These are phyloP conservation scores for Mycena haematopus DNA, from an alignment of 768 basidiomycete genomes.

Conservation along the genomic window DNA sequence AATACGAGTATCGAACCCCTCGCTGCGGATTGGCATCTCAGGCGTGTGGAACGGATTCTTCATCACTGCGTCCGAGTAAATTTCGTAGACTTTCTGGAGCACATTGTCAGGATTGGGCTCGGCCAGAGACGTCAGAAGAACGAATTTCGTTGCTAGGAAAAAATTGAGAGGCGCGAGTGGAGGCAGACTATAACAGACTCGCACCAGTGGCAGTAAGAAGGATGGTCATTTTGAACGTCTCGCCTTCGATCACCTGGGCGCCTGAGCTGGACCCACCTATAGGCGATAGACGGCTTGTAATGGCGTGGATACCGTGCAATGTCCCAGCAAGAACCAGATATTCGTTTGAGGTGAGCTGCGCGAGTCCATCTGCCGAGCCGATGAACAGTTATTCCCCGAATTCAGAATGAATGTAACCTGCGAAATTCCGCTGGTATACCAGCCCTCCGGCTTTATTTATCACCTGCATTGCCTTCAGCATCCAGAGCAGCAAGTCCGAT, in stretches of 20 bases:
- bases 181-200: constrained; percentile 18
- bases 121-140: constrained; percentile 83
- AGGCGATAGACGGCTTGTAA: constrained; percentile 90
- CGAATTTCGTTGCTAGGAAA: constrained; percentile 90
- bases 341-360: constrained; percentile 90
- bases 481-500: not conserved
- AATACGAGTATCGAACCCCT: constrained; percentile 83
- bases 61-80: constrained; percentile 95
- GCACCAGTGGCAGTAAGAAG: constrained; percentile 89
- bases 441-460: constrained; percentile 99
- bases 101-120: constrained; percentile 73
- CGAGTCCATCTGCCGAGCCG: constrained; percentile 79
- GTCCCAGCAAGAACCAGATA: constrained; percentile 96
- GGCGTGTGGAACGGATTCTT: constrained; percentile 99
- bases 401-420: constrained; percentile 57
- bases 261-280: constrained; percentile 77
- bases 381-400: constrained; percentile 1
- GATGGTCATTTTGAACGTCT: constrained; percentile 94
- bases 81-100: constrained; percentile 89
- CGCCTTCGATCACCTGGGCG: constrained; percentile 94
- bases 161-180: not conserved
- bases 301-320: constrained; percentile 97
- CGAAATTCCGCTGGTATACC: constrained; percentile 91
- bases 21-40: constrained; percentile 98
- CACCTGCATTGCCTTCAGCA: constrained; percentile 56